Evolutionary conservation across 2,329 filamentous ascomycete species (phyloP), one percentile per base, ranked within the genome.

Genomic region (Penicillium sp.): DNA sequence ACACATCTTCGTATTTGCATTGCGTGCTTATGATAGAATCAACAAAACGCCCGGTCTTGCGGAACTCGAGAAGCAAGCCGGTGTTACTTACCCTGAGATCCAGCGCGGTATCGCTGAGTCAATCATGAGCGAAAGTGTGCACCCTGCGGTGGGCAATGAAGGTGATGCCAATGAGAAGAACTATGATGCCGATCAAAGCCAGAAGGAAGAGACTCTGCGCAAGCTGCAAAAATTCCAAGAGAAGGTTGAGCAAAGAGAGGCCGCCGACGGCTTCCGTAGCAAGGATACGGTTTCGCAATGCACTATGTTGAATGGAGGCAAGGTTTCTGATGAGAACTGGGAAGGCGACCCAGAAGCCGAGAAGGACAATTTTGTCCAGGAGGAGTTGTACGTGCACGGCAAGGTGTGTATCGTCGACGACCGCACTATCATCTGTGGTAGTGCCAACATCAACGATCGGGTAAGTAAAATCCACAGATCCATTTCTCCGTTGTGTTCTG

Each of bases 371-470:
- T 95, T 93, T 76, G 86, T 97, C 51, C 92, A 95, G 66, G 93
- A 99, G 67, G 92, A 99, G 69, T 80, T 97, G 2, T 99, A 99
- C 67, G 86, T 97, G 40, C 93, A 99, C 68, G 87, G 84, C 25
- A 99, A 97, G 73, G 78, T 96, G 30, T 69, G 73, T 50, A 93
- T 95, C 52, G 88, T 86, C 37, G 89, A 95, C 64, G 90, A 95
- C 66, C 79, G 81, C 7, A 78, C 87, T 41, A 87, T 89, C 49
- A 91, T 95, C 57, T 91, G 87, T 66, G 89, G 90, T 54, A 89
- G 80, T 46, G 82, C 82, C 19, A 86, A 87, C 59, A 74, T 87
- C 61, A 86, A 87, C 60, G 83, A 84, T 59, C 76, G 82, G 47
- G 74, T 76, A 67, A 63, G 68, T 46, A 28, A 6, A 14, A 22